Evolutionary conservation across 1,284 basidiomycete species (phyloP), one percentile per base, ranked within the genome.

Genomic region (Ganoderma lucidum): DNA sequence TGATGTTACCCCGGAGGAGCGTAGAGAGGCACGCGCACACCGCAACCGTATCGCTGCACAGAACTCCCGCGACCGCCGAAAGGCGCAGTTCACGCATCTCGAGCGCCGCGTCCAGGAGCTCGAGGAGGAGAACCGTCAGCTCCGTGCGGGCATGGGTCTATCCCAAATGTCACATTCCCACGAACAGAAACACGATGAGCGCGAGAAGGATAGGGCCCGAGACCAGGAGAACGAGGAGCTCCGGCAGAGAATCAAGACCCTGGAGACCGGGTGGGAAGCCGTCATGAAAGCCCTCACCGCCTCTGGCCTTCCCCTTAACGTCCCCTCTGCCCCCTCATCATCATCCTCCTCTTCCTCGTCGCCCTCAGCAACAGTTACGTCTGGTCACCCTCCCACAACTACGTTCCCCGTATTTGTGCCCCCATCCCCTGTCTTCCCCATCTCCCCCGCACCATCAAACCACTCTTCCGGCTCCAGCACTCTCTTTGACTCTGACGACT

Each of bases 21-120:
- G 92, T 78, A 93, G 89, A 76, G 93, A 94, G 79, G 93, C 93
- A 53, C 86, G 93, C 70, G 93, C 93, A 23, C 92, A 94, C 81
- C 88, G 93, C 69, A 94, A 94, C 80, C 87, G 93, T 66, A 93
- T 94, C 79, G 93, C 93, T 12, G 93, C 93, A 10, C 93, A 94
- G 83, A 92, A 94, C 83, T 93, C 91, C 32, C 90, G 93, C 65
- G 93, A 95, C 82, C 86, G 90, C 73, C 87, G 92, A 68, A 95
- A 95, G 79, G 90, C 89, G 32, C 92, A 95, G 71, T 94, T 90
- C 78, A 44, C 82, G 9, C 84, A 85, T 73, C 80, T 84, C 75
- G 82, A 84, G 75, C 77, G 71, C 14, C 82, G 83, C 19, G 84
- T 86, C 10, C 77, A 78, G 59, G 80, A 84, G 76, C 83, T 86